Percentiles rank a stretch among this genome's conserved stretches.
These are phyloP conservation scores for Suhomyces coccinellae DNA, from an alignment of 1,139 yeast species.

Conservation along the genomic window DNA sequence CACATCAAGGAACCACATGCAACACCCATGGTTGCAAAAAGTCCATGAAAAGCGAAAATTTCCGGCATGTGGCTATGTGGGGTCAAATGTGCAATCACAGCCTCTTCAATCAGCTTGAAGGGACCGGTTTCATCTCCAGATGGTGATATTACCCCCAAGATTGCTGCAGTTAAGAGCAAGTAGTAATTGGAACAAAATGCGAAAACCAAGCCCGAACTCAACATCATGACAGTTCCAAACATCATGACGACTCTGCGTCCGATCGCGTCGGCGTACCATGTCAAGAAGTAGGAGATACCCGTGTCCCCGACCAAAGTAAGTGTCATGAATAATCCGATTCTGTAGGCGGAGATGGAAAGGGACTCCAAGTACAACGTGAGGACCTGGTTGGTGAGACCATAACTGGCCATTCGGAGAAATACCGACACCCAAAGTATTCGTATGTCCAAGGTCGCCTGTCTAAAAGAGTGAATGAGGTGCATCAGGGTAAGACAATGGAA, in stretches of 20 bases:
- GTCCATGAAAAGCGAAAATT: constrained; percentile 68
- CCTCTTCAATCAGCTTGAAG: constrained; percentile 85
- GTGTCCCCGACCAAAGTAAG: constrained; percentile 81
- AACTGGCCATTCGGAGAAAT: constrained; percentile 71
- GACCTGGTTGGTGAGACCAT: constrained; percentile 81
- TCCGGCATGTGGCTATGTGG: constrained; percentile 67
- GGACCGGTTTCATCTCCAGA: constrained; percentile 95
- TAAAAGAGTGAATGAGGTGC: constrained; percentile 28
- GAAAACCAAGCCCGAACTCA: constrained; percentile 66
- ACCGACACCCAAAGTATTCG: constrained; percentile 69
- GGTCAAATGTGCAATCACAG: constrained; percentile 79
- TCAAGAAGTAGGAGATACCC: constrained; percentile 62
- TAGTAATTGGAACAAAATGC: constrained; percentile 50
- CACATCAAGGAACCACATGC: constrained; percentile 72
- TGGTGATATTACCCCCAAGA: constrained; percentile 72
- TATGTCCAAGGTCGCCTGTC: constrained; percentile 49
- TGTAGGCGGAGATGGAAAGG: constrained; percentile 54
- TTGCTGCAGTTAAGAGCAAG: constrained; percentile 59
- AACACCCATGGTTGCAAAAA: constrained; percentile 71
- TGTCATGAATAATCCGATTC: constrained; percentile 82
- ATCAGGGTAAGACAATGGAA: constrained; percentile 11
- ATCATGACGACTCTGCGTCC: constrained; percentile 72
- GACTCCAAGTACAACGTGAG: constrained; percentile 66
- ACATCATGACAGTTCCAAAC: constrained; percentile 70
- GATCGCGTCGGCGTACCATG: constrained; percentile 76